Base-by-base conservation (phyloP, 139 green algal species). In the Yamagishiella unicocca region DNA sequence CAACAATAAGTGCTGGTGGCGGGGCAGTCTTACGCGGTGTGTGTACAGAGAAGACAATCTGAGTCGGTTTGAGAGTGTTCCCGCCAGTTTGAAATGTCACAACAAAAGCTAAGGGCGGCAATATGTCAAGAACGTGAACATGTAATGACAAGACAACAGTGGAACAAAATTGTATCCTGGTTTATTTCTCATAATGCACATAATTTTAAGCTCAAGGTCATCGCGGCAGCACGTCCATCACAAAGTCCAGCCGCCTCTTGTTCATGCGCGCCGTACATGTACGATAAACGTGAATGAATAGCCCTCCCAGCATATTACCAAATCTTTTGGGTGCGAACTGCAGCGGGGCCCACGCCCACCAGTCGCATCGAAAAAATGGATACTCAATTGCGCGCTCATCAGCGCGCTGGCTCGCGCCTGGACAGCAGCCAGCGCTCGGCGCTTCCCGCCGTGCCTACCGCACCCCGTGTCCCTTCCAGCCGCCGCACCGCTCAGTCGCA, bases 381-480 rank as follows among this genome's bases (percentile, higher is more conserved):
- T 4, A 68, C 79, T 54, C 79, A 75, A 29, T 45, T 85, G 62
- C 79, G 79, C 61, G 79, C 58, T 53, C 61, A 85, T 40, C 79
- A 85, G 55, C 79, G 58, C 55, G 79, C 55, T 22, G 42, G 79
- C 42, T 64, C 58, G 45, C 79, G 79, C 62, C 42, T 85, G 29
- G 79, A 85, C 31, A 62, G 21, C 61, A 45, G 42, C 29, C 62
- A 75, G 79, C 79, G 79, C 5, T 42, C 45, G n/a, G 61, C 42
- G 17, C 77, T 71, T 64, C 72, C 72, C 45, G 72, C 35, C 55
- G 61, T 64, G 42, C 55, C 77, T 73, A n/a, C 22, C 2, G 55
- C 38, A 2, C 61, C 40, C 61, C 79, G 79, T 37, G 31, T 33
- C 35, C 80, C 24, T 9, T 5, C n/a, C 0, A 37, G 24, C 12